phyloP scores from a whole-genome alignment of 2,329 filamentous ascomycete genomes.

The Hypomyces rosellus region DNA sequence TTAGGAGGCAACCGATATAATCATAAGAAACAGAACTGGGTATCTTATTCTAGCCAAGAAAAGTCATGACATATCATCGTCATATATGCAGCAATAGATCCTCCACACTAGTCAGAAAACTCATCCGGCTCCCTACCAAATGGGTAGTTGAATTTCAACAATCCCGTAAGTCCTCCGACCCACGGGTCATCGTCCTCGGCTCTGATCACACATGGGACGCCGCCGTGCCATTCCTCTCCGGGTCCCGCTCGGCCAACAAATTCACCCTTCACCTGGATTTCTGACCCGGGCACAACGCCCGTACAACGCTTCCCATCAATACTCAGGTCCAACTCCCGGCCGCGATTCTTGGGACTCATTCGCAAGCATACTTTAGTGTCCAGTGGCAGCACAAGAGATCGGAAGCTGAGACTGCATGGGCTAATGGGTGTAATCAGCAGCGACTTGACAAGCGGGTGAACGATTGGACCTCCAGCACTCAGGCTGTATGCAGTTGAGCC shows the following conservation, averaged over 20 bases:
- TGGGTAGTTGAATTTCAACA: slow-evolving; percentile 96
- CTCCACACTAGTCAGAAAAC: slow-evolving; percentile 17
- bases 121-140: slow-evolving; percentile 57
- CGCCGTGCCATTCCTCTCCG: slow-evolving; percentile 57
- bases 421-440: slow-evolving; percentile 92
- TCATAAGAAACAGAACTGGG: background rate
- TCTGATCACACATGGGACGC: slow-evolving; percentile 86
- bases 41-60: slow-evolving; percentile 2
- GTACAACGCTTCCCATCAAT: slow-evolving; percentile 68
- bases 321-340: slow-evolving; percentile 69
- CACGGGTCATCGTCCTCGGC: slow-evolving; percentile 78
- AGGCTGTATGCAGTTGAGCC: slow-evolving; percentile 93
- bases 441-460: slow-evolving; percentile 85
- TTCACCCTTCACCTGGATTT: slow-evolving; percentile 85
- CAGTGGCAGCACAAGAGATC: slow-evolving; percentile 81
- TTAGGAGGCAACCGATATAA: too few species aligned
- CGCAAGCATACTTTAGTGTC: slow-evolving; percentile 78
- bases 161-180: slow-evolving; percentile 88
- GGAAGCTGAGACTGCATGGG: slow-evolving; percentile 83
- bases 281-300: slow-evolving; percentile 67
- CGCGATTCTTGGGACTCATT: slow-evolving; percentile 73
- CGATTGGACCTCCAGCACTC: slow-evolving; percentile 86
- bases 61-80: slow-evolving; percentile 1
- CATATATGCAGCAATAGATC: background rate
- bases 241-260: slow-evolving; percentile 49